Percentiles rank a stretch among this genome's conserved stretches.
Conservation (phyloP, 148 eudicot genomes). For the Camellia sinensis region DNA sequence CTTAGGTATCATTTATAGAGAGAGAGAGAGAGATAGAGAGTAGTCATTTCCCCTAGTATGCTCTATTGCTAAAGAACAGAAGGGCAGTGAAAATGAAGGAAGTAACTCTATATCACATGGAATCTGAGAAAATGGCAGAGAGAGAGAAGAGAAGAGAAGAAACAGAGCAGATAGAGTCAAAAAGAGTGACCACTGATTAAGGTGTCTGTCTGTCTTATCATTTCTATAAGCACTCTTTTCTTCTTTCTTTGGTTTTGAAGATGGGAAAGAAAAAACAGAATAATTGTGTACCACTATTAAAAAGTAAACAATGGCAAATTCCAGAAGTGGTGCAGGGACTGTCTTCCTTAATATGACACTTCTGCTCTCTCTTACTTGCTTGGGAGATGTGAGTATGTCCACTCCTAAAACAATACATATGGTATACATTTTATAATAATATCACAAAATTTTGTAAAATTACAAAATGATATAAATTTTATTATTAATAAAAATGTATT, state of each 20-base stretch:
- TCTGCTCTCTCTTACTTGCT: not conserved
- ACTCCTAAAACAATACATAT: too few relatives aligned
- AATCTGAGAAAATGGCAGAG: not conserved
- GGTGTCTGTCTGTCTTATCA: constrained; percentile 24
- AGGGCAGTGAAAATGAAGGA: constrained; percentile 2
- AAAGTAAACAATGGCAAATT: constrained; percentile 11
- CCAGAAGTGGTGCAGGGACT: constrained; percentile 1
- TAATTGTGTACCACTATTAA: constrained; percentile 26
- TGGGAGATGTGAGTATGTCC: too few relatives aligned
- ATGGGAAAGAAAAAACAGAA: constrained; percentile 42
- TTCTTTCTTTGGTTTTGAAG: constrained; percentile 19
- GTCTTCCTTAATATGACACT: constrained; percentile 2
- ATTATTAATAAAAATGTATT: too few relatives aligned
- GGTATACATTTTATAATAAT: too few relatives aligned
- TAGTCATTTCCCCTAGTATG: constrained; percentile 20
- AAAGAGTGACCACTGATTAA: constrained; percentile 30
- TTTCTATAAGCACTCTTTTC: constrained; percentile 10
- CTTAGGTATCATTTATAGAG: not conserved
- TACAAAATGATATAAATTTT: too few relatives aligned
- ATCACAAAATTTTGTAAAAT: too few relatives aligned
- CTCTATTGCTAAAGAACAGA: constrained; percentile 1
- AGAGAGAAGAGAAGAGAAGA: constrained; percentile 9
- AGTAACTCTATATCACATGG: not conserved
- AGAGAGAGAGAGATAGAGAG: constrained; percentile 19
- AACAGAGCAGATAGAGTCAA: constrained; percentile 22